phyloP scores from a whole-genome alignment of 2,329 filamentous ascomycete species.

The Samsoniella hepiali region DNA sequence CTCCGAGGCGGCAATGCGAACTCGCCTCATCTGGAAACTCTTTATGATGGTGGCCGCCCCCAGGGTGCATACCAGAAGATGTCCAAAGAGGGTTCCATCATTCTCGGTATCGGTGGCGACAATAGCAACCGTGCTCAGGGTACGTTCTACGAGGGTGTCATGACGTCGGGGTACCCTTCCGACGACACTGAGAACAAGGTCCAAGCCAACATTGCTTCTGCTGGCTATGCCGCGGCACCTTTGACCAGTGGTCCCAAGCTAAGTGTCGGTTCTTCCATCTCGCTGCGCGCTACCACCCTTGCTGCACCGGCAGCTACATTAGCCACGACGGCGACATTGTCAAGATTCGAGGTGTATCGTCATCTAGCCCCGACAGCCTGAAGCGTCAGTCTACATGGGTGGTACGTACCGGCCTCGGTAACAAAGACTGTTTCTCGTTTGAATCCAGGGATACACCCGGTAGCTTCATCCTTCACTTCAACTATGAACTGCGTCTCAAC shows the following conservation, averaged over 20 bases:
- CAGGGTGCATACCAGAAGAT: conserved; percentile 58
- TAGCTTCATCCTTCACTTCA: conserved; percentile 54
- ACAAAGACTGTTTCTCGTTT: conserved; percentile 57
- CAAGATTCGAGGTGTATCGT: conserved; percentile 52
- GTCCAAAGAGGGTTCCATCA: conserved; percentile 62
- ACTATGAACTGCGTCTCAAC: conserved; percentile 49
- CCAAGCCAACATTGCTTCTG: conserved; percentile 58
- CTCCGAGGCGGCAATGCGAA: conserved; percentile 56
- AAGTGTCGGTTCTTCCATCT: conserved; percentile 49
- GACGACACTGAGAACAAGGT: conserved; percentile 57
- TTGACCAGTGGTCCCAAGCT: conserved; percentile 47
- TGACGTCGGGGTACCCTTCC: conserved; percentile 60
- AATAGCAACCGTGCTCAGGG: conserved; percentile 59
- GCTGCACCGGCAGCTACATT: conserved; percentile 53
- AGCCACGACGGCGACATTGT: conserved; percentile 48
- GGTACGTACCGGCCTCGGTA: conserved; percentile 52
- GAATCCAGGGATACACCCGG: conserved; percentile 57
- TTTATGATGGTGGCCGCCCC: conserved; percentile 56
- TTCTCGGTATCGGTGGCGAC: conserved; percentile 69
- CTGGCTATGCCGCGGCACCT: conserved; percentile 49
- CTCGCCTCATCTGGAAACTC: conserved; percentile 54
- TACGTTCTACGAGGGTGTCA: conserved; percentile 63
- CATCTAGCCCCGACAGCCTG: conserved; percentile 46
- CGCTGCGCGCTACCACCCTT: conserved; percentile 53
- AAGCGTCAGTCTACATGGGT: conserved; percentile 53